These are phyloP conservation scores for Geranium rotundifolium DNA, from an alignment of 345 rosid genomes.

Conservation along the genomic window DNA sequence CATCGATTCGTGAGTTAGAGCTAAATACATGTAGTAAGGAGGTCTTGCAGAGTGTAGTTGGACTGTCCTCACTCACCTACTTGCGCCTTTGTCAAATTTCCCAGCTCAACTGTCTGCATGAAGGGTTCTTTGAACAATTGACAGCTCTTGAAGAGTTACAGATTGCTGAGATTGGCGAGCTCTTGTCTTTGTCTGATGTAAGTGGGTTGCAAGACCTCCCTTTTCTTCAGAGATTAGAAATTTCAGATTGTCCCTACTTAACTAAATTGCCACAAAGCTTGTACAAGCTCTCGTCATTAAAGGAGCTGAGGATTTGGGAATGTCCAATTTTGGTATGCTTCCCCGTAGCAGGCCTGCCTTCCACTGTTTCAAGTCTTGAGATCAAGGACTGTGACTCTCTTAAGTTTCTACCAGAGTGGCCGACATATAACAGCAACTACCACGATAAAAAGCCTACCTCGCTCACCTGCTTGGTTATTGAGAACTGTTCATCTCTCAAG, in stretches of 20 bases:
- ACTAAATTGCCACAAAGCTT: not conserved
- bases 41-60: not conserved
- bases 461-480: slow-evolving; percentile 7
- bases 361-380: slow-evolving; percentile 3
- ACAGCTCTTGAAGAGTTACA: not conserved
- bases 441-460: not conserved
- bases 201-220: not conserved
- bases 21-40: not conserved
- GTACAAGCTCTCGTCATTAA: not conserved
- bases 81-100: not conserved
- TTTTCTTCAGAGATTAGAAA: not conserved
- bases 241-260: not conserved
- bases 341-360: slow-evolving; percentile 11
- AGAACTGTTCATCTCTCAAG: slow-evolving; percentile 8
- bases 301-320: not conserved
- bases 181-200: not conserved
- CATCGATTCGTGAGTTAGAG: not conserved
- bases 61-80: not conserved
- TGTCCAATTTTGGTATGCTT: slow-evolving; percentile 4
- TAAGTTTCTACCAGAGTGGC: slow-evolving; percentile 1
- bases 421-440: not conserved
- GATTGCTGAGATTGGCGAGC: not conserved
- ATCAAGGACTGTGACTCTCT: slow-evolving; percentile 9
- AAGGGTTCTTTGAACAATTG: not conserved
- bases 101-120: not conserved